Percentiles rank a stretch among this genome's conserved stretches.
Conservation (phyloP, 164 flowering plant species). For the Taxillus chinensis region DNA sequence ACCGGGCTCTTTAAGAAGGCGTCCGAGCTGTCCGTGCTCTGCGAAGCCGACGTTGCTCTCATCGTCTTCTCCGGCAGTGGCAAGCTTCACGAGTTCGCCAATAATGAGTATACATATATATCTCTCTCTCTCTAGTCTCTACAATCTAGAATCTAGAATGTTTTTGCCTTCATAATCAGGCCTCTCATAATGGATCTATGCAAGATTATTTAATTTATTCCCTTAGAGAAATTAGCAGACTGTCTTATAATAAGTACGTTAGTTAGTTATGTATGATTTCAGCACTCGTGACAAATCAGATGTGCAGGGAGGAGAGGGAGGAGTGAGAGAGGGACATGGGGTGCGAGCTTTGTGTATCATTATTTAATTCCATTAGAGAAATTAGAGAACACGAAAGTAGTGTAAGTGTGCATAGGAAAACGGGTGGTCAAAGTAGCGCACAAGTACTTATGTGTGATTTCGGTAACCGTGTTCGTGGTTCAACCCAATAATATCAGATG, state of each 20-base stretch:
- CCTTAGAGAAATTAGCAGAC: no score
- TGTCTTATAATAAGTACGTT: no score
- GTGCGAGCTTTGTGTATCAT: neutral
- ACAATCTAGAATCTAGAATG: neutral
- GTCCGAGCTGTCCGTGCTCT: slow-evolving; percentile 22
- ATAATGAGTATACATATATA: slow-evolving; percentile 7
- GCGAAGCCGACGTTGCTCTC: slow-evolving; percentile 25
- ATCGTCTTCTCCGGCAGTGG: slow-evolving; percentile 27
- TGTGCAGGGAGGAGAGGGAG: neutral
- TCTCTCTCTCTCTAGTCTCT: neutral
- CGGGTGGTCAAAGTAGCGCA: no score
- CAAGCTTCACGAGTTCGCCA: slow-evolving; percentile 20
- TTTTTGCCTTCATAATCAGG: no score
- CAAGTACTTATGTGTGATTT: no score
- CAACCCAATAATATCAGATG: no score
- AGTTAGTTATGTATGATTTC: no score
- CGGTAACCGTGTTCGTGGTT: no score
- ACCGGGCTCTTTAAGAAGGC: slow-evolving; percentile 26
- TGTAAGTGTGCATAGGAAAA: no score
- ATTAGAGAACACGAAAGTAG: neutral
- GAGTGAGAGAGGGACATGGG: neutral
- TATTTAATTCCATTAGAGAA: neutral
- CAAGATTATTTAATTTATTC: no score
- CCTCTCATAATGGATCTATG: no score
- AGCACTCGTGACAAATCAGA: no score